Conservation (phyloP, 2,329 filamentous ascomycete genomes). For the Pochonia chlamydosporia region DNA sequence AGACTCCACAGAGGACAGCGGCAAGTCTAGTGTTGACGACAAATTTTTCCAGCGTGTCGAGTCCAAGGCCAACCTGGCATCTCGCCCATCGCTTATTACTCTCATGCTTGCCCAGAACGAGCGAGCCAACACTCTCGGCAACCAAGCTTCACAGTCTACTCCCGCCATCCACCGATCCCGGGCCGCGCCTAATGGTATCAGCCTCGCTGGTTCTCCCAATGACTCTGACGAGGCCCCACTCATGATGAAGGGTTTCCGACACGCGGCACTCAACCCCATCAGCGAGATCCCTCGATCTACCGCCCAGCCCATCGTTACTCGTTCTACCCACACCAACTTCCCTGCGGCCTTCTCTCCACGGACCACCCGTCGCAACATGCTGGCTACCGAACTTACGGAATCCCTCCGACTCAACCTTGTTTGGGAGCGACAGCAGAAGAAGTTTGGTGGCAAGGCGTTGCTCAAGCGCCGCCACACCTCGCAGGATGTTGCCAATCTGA, state of each 20-base stretch:
- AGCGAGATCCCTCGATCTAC: conserved; percentile 60
- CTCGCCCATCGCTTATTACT: conserved; percentile 82
- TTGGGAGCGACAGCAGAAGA: conserved; percentile 94
- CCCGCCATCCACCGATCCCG: conserved; percentile 62
- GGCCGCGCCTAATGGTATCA: conserved; percentile 37
- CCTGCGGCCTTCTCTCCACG: conserved; percentile 80
- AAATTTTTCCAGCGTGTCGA: conserved; percentile 87
- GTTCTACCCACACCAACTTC: conserved; percentile 56
- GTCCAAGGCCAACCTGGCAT: conserved; percentile 77
- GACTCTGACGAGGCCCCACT: conserved; percentile 58
- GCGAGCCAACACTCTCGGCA: conserved; percentile 63
- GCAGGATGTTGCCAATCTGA: conserved; percentile 83
- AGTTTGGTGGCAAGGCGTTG: conserved; percentile 79
- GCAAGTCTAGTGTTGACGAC: conserved; percentile 76
- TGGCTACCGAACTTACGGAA: conserved; percentile 89
- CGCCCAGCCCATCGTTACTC: conserved; percentile 73
- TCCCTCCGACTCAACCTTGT: conserved; percentile 86
- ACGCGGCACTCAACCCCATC: conserved; percentile 45
- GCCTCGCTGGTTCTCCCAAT: conserved; percentile 45
- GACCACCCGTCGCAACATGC: conserved; percentile 91
- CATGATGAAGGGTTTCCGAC: conserved; percentile 56
- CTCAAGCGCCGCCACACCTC: conserved; percentile 87
- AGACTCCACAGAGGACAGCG: conserved; percentile 71
- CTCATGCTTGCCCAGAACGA: conserved; percentile 77
- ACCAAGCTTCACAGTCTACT: conserved; percentile 60